Evolutionary conservation across 2,329 filamentous ascomycete genomes (phyloP).

Genomic region (Penicillium sp.): DNA sequence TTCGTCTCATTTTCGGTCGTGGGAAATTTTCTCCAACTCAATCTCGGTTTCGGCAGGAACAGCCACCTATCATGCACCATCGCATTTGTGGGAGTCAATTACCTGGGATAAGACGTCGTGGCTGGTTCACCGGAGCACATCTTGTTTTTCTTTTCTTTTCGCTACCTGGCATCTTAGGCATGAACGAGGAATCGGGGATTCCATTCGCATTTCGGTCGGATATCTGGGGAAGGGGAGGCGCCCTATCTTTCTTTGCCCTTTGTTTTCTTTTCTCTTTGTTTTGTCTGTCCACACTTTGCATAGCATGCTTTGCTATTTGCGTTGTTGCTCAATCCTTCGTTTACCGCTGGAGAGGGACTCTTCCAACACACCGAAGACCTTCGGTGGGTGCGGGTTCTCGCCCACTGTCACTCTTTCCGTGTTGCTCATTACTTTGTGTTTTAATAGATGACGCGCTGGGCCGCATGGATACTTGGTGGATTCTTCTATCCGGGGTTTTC

Average conservation of each 20-base stretch:
- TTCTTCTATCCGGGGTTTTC: slow-evolving; percentile 1
- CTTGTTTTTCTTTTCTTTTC: background rate
- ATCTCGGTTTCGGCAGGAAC: slow-evolving; percentile 11
- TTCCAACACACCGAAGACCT: background rate
- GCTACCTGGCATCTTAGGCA: slow-evolving; percentile 13
- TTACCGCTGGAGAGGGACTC: background rate
- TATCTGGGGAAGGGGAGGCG: slow-evolving; percentile 11
- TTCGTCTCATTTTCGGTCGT: slow-evolving; percentile 7
- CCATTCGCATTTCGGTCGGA: slow-evolving; percentile 14
- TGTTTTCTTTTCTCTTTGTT: slow-evolving; percentile 1
- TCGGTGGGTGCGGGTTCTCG: slow-evolving; percentile 5
- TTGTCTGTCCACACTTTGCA: slow-evolving; percentile 3
- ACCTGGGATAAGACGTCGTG: slow-evolving; percentile 18
- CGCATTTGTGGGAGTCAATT: slow-evolving; percentile 26
- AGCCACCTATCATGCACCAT: slow-evolving; percentile 13
- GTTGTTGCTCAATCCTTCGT: background rate
- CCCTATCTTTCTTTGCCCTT: slow-evolving; percentile 5
- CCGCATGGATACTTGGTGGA: slow-evolving; percentile 11
- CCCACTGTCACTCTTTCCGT: slow-evolving; percentile 12
- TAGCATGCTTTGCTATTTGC: no score
- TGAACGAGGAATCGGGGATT: slow-evolving; percentile 11
- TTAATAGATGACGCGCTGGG: slow-evolving; percentile 21
- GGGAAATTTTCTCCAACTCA: slow-evolving; percentile 10
- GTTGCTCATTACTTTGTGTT: slow-evolving; percentile 4
- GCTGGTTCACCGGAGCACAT: slow-evolving; percentile 24